Base-by-base conservation (phyloP, 306 rosid species). In the Geum urbanum region DNA sequence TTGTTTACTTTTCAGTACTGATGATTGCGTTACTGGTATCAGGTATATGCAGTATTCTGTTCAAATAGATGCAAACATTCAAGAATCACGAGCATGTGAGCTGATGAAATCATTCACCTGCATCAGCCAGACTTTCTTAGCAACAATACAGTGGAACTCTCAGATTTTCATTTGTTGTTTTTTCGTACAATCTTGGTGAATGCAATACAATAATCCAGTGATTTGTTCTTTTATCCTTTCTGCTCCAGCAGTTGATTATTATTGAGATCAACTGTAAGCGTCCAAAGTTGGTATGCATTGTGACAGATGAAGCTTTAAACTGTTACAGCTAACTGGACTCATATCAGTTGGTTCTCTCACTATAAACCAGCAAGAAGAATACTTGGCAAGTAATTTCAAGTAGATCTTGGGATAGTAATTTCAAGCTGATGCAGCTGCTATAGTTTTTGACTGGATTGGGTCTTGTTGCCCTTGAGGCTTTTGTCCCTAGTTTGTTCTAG, bases 81-180 rank as follows among this genome's bases (percentile, higher is more conserved):
- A 7, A 72, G 60, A 50, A 61, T 46, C 75, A 20, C 13, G 19
- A 48, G 59, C 57, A 60, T 18, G 35, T 46, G 44, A 52, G 5
- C 54, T 35, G 12, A 7, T n/a, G 47, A 45, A 12, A 53, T 74
- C 66, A 49, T 13, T 58, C 10, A 27, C 27, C 63, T 10, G 24
- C 71, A 58, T 16, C 24, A 15, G 32, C 43, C 32, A 32, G 32
- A 12, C 40, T 24, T 55, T 55, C 41, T 57, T 24, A 12, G 2
- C 19, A 40, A 27, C 39, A 55, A 10, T 27, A 9, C 63, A 58
- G 19, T 27, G n/a, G 43, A 57, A 57, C 5, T 13, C 43, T 14
- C 9, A 5, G 19, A 32, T 58, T 58, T 27, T 32, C 62, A 27
- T 24, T 11, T 2, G 6, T 32, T 58, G 10, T 58, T 58, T 55